Conservation (phyloP, 2,329 filamentous ascomycete species). For the Aureobasidium sp. region DNA sequence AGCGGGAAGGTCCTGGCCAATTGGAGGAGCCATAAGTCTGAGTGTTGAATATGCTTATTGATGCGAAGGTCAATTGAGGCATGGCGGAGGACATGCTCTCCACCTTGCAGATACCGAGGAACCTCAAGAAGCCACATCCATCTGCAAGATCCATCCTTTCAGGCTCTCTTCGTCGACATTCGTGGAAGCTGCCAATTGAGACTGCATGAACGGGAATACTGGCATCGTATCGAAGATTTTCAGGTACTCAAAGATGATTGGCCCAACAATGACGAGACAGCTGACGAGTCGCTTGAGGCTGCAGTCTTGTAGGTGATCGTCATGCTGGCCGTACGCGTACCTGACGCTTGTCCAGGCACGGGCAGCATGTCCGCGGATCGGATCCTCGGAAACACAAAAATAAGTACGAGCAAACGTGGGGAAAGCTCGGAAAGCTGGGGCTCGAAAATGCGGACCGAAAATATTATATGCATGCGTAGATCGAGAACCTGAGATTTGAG, state of each 20-base stretch:
- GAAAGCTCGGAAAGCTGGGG: constrained; percentile 16
- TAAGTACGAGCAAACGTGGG: constrained; percentile 6
- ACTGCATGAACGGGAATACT: constrained; percentile 3
- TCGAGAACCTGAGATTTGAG: background rate
- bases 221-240: background rate
- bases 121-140: background rate
- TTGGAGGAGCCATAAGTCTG: background rate
- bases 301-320: background rate
- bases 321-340: constrained; percentile 4
- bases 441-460: background rate
- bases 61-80: background rate
- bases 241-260: background rate
- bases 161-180: background rate
- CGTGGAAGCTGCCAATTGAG: background rate
- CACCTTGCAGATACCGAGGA: background rate
- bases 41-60: background rate
- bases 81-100: background rate
- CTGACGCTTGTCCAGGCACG: constrained; percentile 14
- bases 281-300: background rate
- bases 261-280: background rate
- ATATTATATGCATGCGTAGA: background rate
- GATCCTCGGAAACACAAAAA: background rate
- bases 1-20: background rate
- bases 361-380: constrained; percentile 2
- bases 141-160: background rate